Conservation (phyloP, 2,329 filamentous ascomycete genomes). For the Monosporascus sp. region DNA sequence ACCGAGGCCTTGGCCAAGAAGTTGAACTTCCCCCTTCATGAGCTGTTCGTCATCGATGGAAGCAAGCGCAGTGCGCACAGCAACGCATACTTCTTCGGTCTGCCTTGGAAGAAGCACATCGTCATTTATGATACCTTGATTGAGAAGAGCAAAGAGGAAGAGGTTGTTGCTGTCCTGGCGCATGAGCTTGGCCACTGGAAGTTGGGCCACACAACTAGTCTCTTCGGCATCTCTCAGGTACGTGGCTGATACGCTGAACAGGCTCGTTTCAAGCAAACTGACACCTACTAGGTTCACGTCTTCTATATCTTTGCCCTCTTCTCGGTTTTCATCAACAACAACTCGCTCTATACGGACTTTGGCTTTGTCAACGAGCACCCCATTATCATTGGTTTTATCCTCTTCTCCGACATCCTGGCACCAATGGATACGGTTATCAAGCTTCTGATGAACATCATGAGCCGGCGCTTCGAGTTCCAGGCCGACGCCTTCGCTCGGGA, state of each 20-base stretch:
- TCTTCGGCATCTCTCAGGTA: slow-evolving; percentile 83
- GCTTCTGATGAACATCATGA: slow-evolving; percentile 92
- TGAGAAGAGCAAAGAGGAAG: slow-evolving; percentile 86
- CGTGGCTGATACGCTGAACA: slow-evolving; percentile 10
- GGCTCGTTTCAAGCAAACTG: slow-evolving; percentile 12
- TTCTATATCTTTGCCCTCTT: slow-evolving; percentile 97
- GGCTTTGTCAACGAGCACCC: slow-evolving; percentile 79
- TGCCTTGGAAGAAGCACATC: slow-evolving; percentile 99
- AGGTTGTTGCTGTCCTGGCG: slow-evolving; percentile 90
- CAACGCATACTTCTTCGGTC: slow-evolving; percentile 93
- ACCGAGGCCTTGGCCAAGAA: slow-evolving; percentile 79
- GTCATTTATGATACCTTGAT: slow-evolving; percentile 98
- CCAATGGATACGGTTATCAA: slow-evolving; percentile 95
- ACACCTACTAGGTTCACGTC: slow-evolving; percentile 66
- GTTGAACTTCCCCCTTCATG: slow-evolving; percentile 85
- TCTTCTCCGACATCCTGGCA: slow-evolving; percentile 93
- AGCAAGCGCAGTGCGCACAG: slow-evolving; percentile 84
- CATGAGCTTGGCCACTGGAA: slow-evolving; percentile 98
- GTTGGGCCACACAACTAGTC: slow-evolving; percentile 86
- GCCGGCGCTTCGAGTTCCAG: slow-evolving; percentile 91
- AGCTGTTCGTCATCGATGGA: slow-evolving; percentile 91
- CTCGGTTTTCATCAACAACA: slow-evolving; percentile 95
- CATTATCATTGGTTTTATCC: slow-evolving; percentile 93
- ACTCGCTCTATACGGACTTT: slow-evolving; percentile 83
- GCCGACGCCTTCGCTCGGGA: slow-evolving; percentile 84